Base-by-base conservation (phyloP, 768 basidiomycete species). In the Russula griseocarnosa region DNA sequence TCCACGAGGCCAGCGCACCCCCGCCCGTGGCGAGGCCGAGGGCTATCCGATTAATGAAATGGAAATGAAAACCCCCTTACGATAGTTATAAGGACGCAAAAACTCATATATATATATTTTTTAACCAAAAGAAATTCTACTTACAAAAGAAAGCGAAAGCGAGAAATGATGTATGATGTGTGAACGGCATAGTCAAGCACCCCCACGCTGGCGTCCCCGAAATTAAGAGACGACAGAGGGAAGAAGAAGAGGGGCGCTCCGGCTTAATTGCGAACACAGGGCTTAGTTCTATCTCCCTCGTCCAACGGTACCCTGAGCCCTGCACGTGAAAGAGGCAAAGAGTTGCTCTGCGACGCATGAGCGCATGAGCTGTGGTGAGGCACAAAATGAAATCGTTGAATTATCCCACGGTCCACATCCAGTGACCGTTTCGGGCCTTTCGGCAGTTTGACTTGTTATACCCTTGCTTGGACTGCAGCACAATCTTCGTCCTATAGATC, bases 151-250 rank as follows among this genome's bases (percentile, higher is more conserved):
- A 40, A 16, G 38, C 28, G 20, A 63, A 18, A n/a, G n/a, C n/a
- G n/a, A n/a, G n/a, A n/a, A n/a, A n/a, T n/a, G n/a, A n/a, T n/a
- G n/a, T n/a, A n/a, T n/a, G n/a, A 59, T 58, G 84, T 88, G 69
- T 72, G 85, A 82, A 79, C 81, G 70, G 69, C 87, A 87, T 86
- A 88, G 87, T 88, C 87, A 86, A 88, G 86, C 84, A 78, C 76
- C 76, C 79, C n/a, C 75, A 73, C 78, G 77, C 78, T 75, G 65
- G 75, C 78, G 75, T 54, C 46, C 42, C 24, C 30, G 13, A 34
- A 44, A 74, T 74, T 73, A n/a, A 5, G 72, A 60, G 70, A 70
- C 71, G 77, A 74, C 72, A 72, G 72, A 66, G 67, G n/a, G n/a
- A n/a, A n/a, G n/a, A n/a, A 74, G 72, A 63, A 42, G 18, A 79